Evolutionary conservation across 805 yeast genomes (phyloP).

Genomic region (Candida piceae): DNA sequence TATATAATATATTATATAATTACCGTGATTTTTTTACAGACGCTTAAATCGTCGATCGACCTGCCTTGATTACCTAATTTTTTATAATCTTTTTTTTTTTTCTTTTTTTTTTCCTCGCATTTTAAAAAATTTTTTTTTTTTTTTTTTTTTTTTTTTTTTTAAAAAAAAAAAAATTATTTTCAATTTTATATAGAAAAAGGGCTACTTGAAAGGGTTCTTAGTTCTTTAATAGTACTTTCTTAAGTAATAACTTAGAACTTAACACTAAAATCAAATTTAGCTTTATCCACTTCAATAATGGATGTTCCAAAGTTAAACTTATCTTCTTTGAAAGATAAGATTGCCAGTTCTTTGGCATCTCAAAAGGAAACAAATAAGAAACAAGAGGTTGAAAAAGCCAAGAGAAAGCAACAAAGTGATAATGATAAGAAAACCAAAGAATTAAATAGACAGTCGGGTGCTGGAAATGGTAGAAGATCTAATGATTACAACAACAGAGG

Average conservation of each 20-base stretch:
- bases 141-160: background rate
- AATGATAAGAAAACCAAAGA: constrained; percentile 19
- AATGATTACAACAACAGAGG: constrained; percentile 10
- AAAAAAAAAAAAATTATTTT: background rate
- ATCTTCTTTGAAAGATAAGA: constrained; percentile 60
- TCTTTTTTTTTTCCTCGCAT: background rate
- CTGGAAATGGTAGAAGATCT: constrained; percentile 7
- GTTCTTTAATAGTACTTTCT: too few relatives aligned
- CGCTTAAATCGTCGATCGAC: too few relatives aligned
- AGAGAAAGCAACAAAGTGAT: constrained; percentile 20
- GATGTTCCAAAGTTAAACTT: constrained; percentile 41
- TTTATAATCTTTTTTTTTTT: background rate
- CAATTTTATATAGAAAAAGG: too few relatives aligned
- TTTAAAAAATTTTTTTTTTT: background rate
- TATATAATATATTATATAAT: too few relatives aligned
- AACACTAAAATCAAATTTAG: background rate
- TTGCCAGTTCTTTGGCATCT: constrained; percentile 45
- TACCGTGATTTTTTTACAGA: too few relatives aligned
- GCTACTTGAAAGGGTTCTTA: too few relatives aligned
- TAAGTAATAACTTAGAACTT: too few relatives aligned
- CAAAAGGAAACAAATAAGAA: constrained; percentile 16
- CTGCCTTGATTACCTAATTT: too few relatives aligned
- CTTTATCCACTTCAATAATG: constrained; percentile 27
- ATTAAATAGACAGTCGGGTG: constrained; percentile 13
- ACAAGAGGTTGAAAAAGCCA: constrained; percentile 15